Percentiles rank a stretch among this genome's conserved stretches.
Conservation (phyloP, 148 eudicot genomes). For the Camellia japonica region DNA sequence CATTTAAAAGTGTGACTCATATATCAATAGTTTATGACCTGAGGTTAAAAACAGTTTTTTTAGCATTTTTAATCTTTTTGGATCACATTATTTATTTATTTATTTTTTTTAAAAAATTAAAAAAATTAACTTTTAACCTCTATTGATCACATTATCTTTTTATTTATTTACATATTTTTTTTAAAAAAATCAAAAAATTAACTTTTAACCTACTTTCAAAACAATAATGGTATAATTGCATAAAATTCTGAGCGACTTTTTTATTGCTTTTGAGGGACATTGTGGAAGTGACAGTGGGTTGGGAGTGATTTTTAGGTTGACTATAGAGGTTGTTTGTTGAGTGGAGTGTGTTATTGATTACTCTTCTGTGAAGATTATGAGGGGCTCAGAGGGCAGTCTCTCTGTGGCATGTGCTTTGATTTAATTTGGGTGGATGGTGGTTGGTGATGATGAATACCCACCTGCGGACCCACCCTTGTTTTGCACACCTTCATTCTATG, state of each 20-base stretch:
- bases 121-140: too few species aligned
- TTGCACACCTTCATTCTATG: not conserved
- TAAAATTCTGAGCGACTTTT: conserved; percentile 26
- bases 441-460: conserved; percentile 33
- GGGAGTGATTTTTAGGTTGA: conserved; percentile 28
- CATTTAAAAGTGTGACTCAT: too few species aligned
- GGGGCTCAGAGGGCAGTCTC: conserved; percentile 1
- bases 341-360: conserved; percentile 29
- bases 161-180: too few species aligned
- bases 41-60: too few species aligned
- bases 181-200: too few species aligned
- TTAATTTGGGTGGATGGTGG: conserved; percentile 30
- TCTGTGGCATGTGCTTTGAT: conserved; percentile 39
- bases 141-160: too few species aligned
- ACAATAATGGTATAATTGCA: not conserved
- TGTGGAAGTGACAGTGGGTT: conserved; percentile 5
- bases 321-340: conserved; percentile 32
- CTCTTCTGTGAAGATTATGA: conserved; percentile 30
- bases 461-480: conserved; percentile 14
- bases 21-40: too few species aligned
- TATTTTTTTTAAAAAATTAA: too few species aligned
- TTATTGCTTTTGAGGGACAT: conserved; percentile 5
- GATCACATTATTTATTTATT: too few species aligned
- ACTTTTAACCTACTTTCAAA: too few species aligned
- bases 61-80: too few species aligned